These are phyloP conservation scores for Nitzschia sp. DNA, from an alignment of 108 stramenopile species.

Conservation along the genomic window DNA sequence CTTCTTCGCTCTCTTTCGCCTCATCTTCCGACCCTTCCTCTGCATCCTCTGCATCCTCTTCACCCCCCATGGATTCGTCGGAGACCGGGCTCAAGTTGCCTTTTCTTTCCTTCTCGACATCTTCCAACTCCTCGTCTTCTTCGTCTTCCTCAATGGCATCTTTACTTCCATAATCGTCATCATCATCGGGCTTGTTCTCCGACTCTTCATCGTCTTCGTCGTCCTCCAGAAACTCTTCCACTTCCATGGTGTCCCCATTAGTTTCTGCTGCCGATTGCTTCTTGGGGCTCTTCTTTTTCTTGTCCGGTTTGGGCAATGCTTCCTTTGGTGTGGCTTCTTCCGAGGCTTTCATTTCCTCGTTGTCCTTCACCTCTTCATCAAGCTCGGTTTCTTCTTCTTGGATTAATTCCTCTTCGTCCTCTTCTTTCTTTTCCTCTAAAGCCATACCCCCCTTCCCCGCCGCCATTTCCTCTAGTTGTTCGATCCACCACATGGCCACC, in stretches of 20 bases:
- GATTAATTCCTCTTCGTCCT: neutral
- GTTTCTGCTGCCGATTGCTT: too few relatives aligned
- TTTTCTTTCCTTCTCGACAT: conserved; percentile 25
- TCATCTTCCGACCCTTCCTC: conserved; percentile 21
- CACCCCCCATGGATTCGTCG: conserved; percentile 10
- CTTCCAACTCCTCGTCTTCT: conserved; percentile 27
- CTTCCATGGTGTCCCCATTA: neutral
- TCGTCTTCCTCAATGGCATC: conserved; percentile 21
- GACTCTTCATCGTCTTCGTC: conserved; percentile 13
- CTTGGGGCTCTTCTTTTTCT: neutral
- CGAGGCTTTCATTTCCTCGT: conserved; percentile 11
- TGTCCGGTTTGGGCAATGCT: neutral
- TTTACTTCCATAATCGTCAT: conserved; percentile 16
- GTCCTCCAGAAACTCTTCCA: neutral
- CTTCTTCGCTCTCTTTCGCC: conserved; percentile 33
- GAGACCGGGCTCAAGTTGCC: conserved; percentile 7
- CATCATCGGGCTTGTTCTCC: conserved; percentile 16
- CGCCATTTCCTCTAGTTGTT: conserved; percentile 24
- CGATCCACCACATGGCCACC: conserved; percentile 40
- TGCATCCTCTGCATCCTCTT: conserved; percentile 10
- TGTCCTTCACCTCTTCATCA: conserved; percentile 9
- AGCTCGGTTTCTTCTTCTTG: conserved; percentile 2
- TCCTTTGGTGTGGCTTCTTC: too few relatives aligned
- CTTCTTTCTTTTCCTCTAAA: neutral
- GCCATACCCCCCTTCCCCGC: neutral